phyloP scores from a whole-genome alignment of 1,284 basidiomycete species.

The Rhodotorula glutinis region DNA sequence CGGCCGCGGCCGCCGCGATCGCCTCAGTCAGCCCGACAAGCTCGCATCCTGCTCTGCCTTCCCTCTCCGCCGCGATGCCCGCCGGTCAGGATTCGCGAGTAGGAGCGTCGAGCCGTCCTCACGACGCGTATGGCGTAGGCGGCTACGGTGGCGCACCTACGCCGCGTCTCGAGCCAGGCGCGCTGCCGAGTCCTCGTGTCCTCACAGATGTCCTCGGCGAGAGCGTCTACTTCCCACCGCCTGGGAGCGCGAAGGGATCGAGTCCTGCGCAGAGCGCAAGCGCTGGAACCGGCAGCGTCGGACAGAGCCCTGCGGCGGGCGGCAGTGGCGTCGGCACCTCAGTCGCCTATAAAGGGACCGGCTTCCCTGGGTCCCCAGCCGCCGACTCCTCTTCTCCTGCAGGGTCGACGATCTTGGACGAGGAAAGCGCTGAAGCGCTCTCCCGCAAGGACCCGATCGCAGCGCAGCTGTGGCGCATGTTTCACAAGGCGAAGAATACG shows the following conservation, averaged over 20 bases:
- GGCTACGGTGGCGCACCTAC: conserved; percentile 30
- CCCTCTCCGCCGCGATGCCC: not conserved
- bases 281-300: not conserved
- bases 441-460: conserved; percentile 74
- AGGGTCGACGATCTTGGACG: conserved; percentile 38
- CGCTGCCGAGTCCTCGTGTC: conserved; percentile 28
- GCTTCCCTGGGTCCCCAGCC: not conserved
- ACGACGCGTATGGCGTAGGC: conserved; percentile 25
- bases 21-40: conserved; percentile 26
- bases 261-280: conserved; percentile 2
- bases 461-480: conserved; percentile 96
- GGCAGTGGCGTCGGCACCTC: not conserved
- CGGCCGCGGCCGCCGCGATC: conserved; percentile 38
- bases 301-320: not conserved
- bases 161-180: conserved; percentile 3
- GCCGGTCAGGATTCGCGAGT: not conserved
- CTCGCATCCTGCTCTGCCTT: not conserved
- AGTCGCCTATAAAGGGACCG: not conserved
- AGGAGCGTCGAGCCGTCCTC: not conserved
- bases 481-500: conserved; percentile 78
- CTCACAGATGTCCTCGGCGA: conserved; percentile 29
- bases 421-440: conserved; percentile 37
- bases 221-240: conserved; percentile 23
- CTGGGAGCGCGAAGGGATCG: conserved; percentile 1
- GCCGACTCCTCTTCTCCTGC: conserved; percentile 6